Base-by-base conservation (phyloP, 1,284 basidiomycete genomes). In the Cutaneotrichosporon curvatum region DNA sequence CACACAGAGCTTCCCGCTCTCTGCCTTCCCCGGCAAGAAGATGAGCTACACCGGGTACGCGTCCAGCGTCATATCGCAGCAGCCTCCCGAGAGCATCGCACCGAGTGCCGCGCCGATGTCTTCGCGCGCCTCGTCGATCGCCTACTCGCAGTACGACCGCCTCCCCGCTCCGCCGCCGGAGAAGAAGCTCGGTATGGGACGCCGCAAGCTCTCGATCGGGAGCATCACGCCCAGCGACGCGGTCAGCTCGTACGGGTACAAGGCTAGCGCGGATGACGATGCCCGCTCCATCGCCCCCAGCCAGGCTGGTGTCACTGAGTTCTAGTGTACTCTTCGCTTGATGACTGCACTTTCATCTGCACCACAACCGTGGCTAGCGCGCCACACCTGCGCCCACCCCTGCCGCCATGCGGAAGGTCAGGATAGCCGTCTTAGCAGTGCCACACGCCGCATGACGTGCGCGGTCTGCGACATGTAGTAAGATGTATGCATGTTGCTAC, bases 11-110 rank as follows among this genome's bases (percentile, higher is more conserved):
- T 75, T 95, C 42, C 91, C 91, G 2, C 80, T 87, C 73, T 81
- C 22, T 75, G 78, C 52, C 2, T 32, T 15, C 1, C 48, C 32
- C 63, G 82, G 85, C 43, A 28, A 81, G 62, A 59, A 53, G 44
- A 72, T 63, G 54, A 38, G 31, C 48, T 89, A 88, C 58, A 80
- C 81, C 50, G 85, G 84, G 57, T 94, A 95, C 65, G 89, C 88
- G 2, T 85, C 83, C 33, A 91, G 87, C 14, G 87, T 91, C 66
- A 83, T 90, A 53, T 92, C 89, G 31, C 90, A 91, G 67, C 87
- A 92, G 69, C 80, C 77, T 31, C 84, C 78, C 14, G 83, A 83
- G 56, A 71, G 81, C 50, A 79, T 57, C 0, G 63, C 53, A 1
- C 56, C 53, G 7, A 39, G 47, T 23, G 44, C 51, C 11, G 37